Conservation (phyloP, 75 land plant genomes). For the Cryptomeria japonica region DNA sequence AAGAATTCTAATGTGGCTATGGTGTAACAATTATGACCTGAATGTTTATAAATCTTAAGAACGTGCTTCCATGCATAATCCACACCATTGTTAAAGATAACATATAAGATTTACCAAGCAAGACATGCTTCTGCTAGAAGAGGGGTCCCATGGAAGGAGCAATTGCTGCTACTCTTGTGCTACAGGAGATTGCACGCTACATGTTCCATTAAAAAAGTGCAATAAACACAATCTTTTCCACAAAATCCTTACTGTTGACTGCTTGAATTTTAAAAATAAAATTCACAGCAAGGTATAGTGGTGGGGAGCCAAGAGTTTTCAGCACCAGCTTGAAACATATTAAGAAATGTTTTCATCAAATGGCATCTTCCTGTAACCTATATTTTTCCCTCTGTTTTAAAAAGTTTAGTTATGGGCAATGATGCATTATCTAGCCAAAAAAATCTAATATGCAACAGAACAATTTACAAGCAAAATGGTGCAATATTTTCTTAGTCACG, state of each 20-base stretch:
- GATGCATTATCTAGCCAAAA: not conserved
- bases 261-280: no score
- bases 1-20: not conserved
- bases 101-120: not conserved
- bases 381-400: not conserved
- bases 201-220: not conserved
- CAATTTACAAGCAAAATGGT: not conserved
- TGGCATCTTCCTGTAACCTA: not conserved
- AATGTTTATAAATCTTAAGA: not conserved
- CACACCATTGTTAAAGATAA: not conserved
- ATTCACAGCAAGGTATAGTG: no score
- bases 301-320: not conserved
- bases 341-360: not conserved
- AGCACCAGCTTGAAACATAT: not conserved
- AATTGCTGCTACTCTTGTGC: not conserved
- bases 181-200: no score
- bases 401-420: not conserved
- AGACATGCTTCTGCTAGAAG: not conserved
- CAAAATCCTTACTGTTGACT: not conserved
- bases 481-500: not conserved
- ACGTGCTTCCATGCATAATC: not conserved
- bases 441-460: not conserved
- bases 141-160: not conserved
- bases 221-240: not conserved
- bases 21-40: not conserved